A percentile compares a stretch with the other conserved stretches of the same genome.
These are phyloP conservation scores for Calonectria hongkongensis DNA, from an alignment of 2,329 filamentous ascomycete genomes.

Conservation along the genomic window DNA sequence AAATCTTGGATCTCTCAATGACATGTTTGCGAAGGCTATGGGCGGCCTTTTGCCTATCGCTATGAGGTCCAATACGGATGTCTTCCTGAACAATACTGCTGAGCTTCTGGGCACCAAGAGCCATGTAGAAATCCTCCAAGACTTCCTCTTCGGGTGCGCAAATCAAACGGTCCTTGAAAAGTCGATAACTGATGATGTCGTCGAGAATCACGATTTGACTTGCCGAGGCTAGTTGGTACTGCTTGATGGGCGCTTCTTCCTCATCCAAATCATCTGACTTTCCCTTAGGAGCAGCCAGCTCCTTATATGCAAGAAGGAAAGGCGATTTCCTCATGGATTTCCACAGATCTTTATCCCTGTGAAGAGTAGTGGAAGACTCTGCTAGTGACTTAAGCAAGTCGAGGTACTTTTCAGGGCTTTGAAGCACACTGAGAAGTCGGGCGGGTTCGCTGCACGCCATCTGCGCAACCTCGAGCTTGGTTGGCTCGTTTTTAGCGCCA, in stretches of 20 bases:
- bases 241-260: constrained; percentile 79
- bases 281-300: constrained; percentile 72
- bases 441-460: constrained; percentile 90
- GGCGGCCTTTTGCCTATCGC: constrained; percentile 81
- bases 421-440: constrained; percentile 85
- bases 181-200: constrained; percentile 90
- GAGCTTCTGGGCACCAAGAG: constrained; percentile 85
- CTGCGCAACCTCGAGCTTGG: constrained; percentile 87
- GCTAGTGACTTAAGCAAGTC: constrained; percentile 87
- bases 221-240: constrained; percentile 86
- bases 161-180: constrained; percentile 90
- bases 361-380: constrained; percentile 81
- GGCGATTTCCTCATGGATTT: constrained; percentile 83
- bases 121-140: constrained; percentile 88
- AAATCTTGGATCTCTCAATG: constrained; percentile 90
- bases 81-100: constrained; percentile 87
- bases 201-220: constrained; percentile 86
- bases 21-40: constrained; percentile 85
- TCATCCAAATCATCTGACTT: constrained; percentile 73
- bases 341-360: constrained; percentile 86
- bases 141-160: constrained; percentile 93
- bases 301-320: constrained; percentile 89
- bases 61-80: constrained; percentile 80
- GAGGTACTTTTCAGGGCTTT: constrained; percentile 90
- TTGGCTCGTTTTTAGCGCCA: constrained; percentile 94